Evolutionary conservation across 441 rosid species (phyloP).

Genomic region (Macaranga tanarius): DNA sequence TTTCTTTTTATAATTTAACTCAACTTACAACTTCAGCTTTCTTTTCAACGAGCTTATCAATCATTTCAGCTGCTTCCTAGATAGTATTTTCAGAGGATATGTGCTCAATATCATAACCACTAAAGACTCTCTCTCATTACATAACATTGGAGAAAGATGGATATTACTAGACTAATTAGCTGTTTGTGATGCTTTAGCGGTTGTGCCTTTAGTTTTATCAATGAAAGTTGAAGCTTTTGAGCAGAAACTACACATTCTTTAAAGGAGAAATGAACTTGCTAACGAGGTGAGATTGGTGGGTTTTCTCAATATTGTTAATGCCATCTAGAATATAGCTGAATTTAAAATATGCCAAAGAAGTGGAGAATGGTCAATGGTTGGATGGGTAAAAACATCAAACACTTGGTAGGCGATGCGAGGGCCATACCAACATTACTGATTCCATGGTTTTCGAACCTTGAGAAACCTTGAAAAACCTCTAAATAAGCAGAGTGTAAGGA

Average conservation of each 20-base stretch:
- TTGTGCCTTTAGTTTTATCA: conserved; percentile 13
- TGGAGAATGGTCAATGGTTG: conserved; percentile 1
- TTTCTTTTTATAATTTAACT: background rate
- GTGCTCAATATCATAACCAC: conserved; percentile 49
- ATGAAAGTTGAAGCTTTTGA: conserved; percentile 32
- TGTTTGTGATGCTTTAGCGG: conserved; percentile 17
- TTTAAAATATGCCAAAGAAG: background rate
- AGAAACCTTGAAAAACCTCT: too few relatives aligned
- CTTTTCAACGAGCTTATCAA: conserved; percentile 53
- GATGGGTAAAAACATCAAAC: conserved; percentile 48
- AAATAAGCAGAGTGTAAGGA: too few relatives aligned
- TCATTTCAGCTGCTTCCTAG: conserved; percentile 64
- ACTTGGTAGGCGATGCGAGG: conserved; percentile 30
- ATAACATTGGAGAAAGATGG: conserved; percentile 40
- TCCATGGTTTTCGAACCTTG: too few relatives aligned
- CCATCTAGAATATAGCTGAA: conserved; percentile 31
- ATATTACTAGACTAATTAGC: conserved; percentile 24
- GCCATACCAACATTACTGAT: background rate
- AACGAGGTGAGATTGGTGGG: conserved; percentile 10
- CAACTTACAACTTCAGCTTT: conserved; percentile 29
- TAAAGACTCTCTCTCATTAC: conserved; percentile 21
- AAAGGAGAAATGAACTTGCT: conserved; percentile 24
- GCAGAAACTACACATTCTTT: conserved; percentile 29
- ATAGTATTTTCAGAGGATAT: too few relatives aligned
- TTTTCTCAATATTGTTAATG: conserved; percentile 34